Base-by-base conservation (phyloP, 2,329 filamentous ascomycete genomes). In the Pestalotiopsis sp. region DNA sequence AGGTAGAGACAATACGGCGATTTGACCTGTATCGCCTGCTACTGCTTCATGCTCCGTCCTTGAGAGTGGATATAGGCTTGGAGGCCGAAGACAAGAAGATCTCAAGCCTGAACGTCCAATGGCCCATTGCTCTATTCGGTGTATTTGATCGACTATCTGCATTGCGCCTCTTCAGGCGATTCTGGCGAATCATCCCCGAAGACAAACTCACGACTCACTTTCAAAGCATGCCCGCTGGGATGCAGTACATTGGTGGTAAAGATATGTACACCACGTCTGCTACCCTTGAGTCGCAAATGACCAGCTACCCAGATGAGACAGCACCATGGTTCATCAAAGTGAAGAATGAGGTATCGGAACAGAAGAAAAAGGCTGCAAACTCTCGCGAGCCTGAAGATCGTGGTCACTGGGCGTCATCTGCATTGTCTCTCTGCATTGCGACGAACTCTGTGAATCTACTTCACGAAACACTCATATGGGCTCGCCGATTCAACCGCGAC, bases 401-500 rank as follows among this genome's bases (percentile, higher is more conserved):
- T 38, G 67, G 68, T 12, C 59, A 64, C 5, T 71, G 60, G 68
- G 67, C 64, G 2, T 60, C 60, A 6, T 66, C 69, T n/a, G 69
- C 68, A 12, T 38, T 72, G 25, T 23, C 38, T 5, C 60, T 72
- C 14, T 69, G 70, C 3, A 66, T 72, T 11, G 71, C 72, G 17
- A 70, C 71, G n/a, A 69, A 72, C 7, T 69, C 68, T 3, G 36
- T 74, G 41, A 25, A 68, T 4, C 23, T 73, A 1, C 71, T 70
- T 59, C 68, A 61, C 20, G 69, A 71, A 5, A 71, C 69, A 2
- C 45, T 71, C 1, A n/a, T 65, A 1, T 74, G 73, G 73, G 68
- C 70, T 49, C 68, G 68, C 3, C 67, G 70, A 23, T 74, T 71
- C 39, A 65, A 69, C 17, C 64, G 69, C n/a, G 69, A 72, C 27